Base-by-base conservation (phyloP, 371 early-diverging fungal species). In the Mucor sp. region DNA sequence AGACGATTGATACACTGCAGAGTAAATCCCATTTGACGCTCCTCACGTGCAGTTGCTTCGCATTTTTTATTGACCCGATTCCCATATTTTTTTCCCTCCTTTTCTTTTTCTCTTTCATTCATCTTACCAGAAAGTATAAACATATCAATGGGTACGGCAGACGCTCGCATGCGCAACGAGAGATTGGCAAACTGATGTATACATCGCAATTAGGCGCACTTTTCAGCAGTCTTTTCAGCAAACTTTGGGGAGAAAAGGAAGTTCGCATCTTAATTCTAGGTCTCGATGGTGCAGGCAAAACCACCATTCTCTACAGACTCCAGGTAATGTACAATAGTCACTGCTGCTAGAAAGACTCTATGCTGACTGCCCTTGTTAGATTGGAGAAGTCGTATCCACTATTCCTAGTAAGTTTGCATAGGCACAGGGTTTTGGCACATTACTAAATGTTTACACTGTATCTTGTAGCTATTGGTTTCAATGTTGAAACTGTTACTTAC, bases 341-440 rank as follows among this genome's bases (percentile, higher is more conserved):
- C 2, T 25, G 4, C 19, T 21, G 25, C 43, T 33, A 23, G 7
- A n/a, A 1, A 32, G n/a, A 17, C n/a, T 60, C 37, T 53, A 21
- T 50, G 14, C 14, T 44, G 6, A 43, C 1, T 62, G 11, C 25
- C 11, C 15, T 23, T 14, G 25, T 68, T 95, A 99, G 90, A 87
- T 96, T 64, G 98, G 97, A 64, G 96, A 97, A 85, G 94, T 95
- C 67, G 97, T 98, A 63, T 96, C 97, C 47, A 99, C 99, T 62
- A 97, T 99, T 75, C 99, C 99, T 43, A 99, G 99, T 80, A 96
- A 94, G 80, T 91, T 85, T 27, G 59, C 59, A 21, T 57, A 23
- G 41, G 35, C 19, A 56, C 11, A 11, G 41, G 21, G 11, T 17
- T 1, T 57, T 23, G 4, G 21, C 23, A 58, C 32, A 67, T 27